Evolutionary conservation across 768 basidiomycete species (phyloP), one percentile per base, ranked within the genome.

Genomic region (Cyclocybe aegerita): DNA sequence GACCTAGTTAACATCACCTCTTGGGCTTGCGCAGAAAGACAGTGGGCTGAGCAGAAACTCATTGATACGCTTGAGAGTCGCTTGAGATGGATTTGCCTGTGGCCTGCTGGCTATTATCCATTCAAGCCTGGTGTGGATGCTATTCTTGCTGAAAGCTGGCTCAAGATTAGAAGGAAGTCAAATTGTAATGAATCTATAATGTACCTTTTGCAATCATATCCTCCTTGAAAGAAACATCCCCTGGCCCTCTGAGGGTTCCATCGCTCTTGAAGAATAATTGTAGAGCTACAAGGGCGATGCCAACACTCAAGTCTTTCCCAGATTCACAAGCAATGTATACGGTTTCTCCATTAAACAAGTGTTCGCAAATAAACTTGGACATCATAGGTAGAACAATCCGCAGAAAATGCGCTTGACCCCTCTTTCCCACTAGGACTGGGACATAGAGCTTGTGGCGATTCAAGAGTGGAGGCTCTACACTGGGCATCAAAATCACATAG

Each of bases 31-130:
- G 42, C 53, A 44, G 35, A 58, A 53, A 12, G 53, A 52, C 5
- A 53, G 41, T 7, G 53, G 45, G 14, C 58, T 54, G 7, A 68
- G 50, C n/a, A 70, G 52, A 43, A 58, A 71, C 49, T 70, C 71
- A 37, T 70, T 70, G 36, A 72, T 68, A 6, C 67, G 63, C 54
- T 72, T 70, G 52, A 98, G 74, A 7, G 88, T 91, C 11, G 82
- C 76, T 37, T 93, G 79, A 8, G 90, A 85, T 0, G 96, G 95
- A 63, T 97, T 98, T 3, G 85, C 88, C 47, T 74, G 71, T 4
- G 90, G 88, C 45, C 78, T 71, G 55, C 82, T 85, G 14, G 86
- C 74, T 50, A 94, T 87, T 42, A 98, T 82, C 90, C 90, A 93
- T 62, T 98, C 86, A 33, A 98, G 73, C 12, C 93, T 78, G 9